phyloP scores from a whole-genome alignment of 2,329 filamentous ascomycete genomes.

The Fusarium pseudonygamai region DNA sequence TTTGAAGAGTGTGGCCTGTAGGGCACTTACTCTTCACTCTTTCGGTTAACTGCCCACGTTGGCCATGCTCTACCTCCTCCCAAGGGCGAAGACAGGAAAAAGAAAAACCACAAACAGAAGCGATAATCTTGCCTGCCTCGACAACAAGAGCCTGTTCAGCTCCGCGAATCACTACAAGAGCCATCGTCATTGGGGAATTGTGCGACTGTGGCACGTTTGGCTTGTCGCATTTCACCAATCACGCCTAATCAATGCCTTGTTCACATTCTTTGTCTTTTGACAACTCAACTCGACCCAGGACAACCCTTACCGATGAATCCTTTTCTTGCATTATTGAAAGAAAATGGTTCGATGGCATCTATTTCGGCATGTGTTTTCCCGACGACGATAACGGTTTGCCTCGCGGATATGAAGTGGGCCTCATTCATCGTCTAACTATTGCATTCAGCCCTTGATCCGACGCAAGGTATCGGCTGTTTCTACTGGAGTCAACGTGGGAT shows the following conservation, averaged over 20 bases:
- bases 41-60: background rate
- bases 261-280: conserved; percentile 22
- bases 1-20: conserved; percentile 76
- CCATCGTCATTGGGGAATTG: background rate
- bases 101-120: background rate
- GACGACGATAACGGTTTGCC: conserved; percentile 1
- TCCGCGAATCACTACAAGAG: conserved; percentile 2
- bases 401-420: conserved; percentile 20
- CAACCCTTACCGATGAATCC: conserved; percentile 9
- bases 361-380: conserved; percentile 23
- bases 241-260: background rate
- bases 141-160: background rate
- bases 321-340: conserved; percentile 12
- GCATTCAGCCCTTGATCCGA: conserved; percentile 14
- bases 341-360: conserved; percentile 35
- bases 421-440: background rate
- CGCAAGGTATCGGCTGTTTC: background rate
- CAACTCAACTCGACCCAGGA: conserved; percentile 6
- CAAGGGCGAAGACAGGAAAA: background rate
- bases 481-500: background rate
- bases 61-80: background rate
- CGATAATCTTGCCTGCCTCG: background rate
- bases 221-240: conserved; percentile 17
- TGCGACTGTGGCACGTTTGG: conserved; percentile 25
- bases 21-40: background rate